These are phyloP conservation scores for Septoria petroselini DNA, from an alignment of 2,329 filamentous ascomycete species.

Conservation along the genomic window DNA sequence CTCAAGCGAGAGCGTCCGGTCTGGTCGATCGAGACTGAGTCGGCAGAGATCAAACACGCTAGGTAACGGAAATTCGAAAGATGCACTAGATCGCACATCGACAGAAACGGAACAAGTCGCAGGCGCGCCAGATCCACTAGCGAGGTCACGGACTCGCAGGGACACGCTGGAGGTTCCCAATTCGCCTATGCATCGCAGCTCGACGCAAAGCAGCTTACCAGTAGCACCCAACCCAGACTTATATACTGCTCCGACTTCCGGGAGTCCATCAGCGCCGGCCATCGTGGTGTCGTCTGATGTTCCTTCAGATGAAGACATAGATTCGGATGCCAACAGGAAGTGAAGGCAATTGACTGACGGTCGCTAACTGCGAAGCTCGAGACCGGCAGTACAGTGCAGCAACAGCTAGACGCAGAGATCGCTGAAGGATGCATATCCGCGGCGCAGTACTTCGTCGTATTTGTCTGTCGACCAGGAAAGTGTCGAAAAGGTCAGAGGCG, in stretches of 20 bases:
- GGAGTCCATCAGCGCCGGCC: constrained; percentile 7
- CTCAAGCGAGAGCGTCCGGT: constrained; percentile 10
- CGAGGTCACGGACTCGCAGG: constrained; percentile 1
- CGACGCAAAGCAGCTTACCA: constrained; percentile 3
- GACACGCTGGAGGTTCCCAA: constrained; percentile 16
- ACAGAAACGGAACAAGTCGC: constrained; percentile 9
- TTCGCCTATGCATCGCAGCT: constrained; percentile 5
- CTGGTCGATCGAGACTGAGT: constrained; percentile 3
- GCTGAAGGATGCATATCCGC: too few species aligned
- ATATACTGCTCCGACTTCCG: background rate
- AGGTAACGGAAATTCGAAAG: background rate
- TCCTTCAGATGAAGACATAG: background rate
- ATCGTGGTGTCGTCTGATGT: constrained; percentile 13
- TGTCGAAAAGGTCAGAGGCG: too few species aligned
- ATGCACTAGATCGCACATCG: constrained; percentile 4
- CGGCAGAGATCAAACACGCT: constrained; percentile 5
- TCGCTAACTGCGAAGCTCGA: too few species aligned
- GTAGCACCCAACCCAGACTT: background rate
- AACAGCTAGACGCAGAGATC: too few species aligned
- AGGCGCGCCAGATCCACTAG: constrained; percentile 2
- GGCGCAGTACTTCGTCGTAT: too few species aligned
- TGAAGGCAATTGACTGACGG: too few species aligned
- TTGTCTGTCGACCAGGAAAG: too few species aligned
- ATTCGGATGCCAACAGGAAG: background rate
- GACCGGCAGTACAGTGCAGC: too few species aligned